Evolutionary conservation across 2,329 filamentous ascomycete species (phyloP).

Genomic region (Ambrosiella beaveri): DNA sequence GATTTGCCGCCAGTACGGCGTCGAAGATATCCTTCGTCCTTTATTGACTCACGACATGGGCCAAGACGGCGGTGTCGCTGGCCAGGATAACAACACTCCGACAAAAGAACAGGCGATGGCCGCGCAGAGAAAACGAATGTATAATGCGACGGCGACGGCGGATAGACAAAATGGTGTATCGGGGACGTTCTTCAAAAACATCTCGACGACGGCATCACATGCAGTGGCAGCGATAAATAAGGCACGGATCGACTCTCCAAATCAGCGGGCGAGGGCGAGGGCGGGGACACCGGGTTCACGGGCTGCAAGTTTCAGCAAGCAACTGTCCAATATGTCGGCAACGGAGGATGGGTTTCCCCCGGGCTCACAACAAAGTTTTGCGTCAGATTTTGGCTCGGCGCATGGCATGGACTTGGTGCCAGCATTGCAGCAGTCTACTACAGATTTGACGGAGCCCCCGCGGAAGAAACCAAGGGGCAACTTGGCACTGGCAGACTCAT

Average conservation of each 20-base stretch:
- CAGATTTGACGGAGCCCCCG: constrained; percentile 54
- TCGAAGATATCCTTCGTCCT: constrained; percentile 59
- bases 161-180: constrained; percentile 53
- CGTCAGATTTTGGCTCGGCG: constrained; percentile 57
- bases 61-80: constrained; percentile 53
- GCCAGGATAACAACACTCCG: constrained; percentile 70
- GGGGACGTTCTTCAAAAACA: constrained; percentile 93
- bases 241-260: constrained; percentile 79
- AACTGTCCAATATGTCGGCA: constrained; percentile 43
- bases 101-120: constrained; percentile 99
- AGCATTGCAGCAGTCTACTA: constrained; percentile 20
- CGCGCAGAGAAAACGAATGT: constrained; percentile 79
- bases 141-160: constrained; percentile 45
- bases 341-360: constrained; percentile 49
- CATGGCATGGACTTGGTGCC: constrained; percentile 17
- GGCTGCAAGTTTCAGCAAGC: constrained; percentile 52
- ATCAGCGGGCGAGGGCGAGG: constrained; percentile 36
- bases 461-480: constrained; percentile 53
- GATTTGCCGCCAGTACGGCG: constrained; percentile 66
- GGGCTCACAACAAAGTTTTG: constrained; percentile 71
- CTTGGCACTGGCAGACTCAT: constrained; percentile 39
- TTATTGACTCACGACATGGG: constrained; percentile 68
- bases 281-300: constrained; percentile 1
- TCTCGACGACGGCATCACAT: constrained; percentile 80
- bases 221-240: constrained; percentile 95